Evolutionary conservation across 1,284 basidiomycete genomes (phyloP).

Genomic region (Ustilago curta): DNA sequence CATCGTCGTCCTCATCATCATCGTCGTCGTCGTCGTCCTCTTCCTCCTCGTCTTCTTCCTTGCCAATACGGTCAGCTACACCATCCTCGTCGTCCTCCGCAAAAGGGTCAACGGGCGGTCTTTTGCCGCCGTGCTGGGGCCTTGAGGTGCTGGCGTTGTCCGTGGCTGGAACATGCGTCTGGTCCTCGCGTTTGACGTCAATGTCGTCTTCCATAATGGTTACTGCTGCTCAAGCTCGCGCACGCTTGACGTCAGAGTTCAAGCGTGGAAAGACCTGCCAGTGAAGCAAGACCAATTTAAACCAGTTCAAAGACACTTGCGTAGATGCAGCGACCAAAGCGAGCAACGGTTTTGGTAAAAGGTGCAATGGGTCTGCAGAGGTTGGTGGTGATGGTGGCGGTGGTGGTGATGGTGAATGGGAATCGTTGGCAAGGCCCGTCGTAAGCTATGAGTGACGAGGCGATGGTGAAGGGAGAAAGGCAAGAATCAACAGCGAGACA

Average conservation of each 20-base stretch:
- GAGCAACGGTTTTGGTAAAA: neutral
- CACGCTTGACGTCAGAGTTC: constrained; percentile 1
- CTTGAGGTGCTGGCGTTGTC: constrained; percentile 14
- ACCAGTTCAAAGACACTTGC: neutral
- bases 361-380: neutral
- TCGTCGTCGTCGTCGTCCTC: constrained; percentile 57
- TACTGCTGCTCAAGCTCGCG: constrained; percentile 10
- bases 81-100: constrained; percentile 54
- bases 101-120: constrained; percentile 39
- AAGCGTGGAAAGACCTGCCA: neutral
- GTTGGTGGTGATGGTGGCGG: neutral
- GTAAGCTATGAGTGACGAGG: neutral
- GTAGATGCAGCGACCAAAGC: neutral
- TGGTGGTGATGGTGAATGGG: neutral
- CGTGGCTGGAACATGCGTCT: constrained; percentile 2
- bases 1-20: constrained; percentile 52
- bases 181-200: constrained; percentile 38
- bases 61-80: constrained; percentile 48
- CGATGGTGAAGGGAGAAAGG: neutral
- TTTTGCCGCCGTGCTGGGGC: constrained; percentile 32
- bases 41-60: constrained; percentile 57
- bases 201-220: constrained; percentile 34
- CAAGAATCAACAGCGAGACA: neutral
- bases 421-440: constrained; percentile 3
- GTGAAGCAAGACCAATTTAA: neutral